These are phyloP conservation scores for Pythium sukuiense DNA, from an alignment of 352 stramenopile species.

Conservation along the genomic window DNA sequence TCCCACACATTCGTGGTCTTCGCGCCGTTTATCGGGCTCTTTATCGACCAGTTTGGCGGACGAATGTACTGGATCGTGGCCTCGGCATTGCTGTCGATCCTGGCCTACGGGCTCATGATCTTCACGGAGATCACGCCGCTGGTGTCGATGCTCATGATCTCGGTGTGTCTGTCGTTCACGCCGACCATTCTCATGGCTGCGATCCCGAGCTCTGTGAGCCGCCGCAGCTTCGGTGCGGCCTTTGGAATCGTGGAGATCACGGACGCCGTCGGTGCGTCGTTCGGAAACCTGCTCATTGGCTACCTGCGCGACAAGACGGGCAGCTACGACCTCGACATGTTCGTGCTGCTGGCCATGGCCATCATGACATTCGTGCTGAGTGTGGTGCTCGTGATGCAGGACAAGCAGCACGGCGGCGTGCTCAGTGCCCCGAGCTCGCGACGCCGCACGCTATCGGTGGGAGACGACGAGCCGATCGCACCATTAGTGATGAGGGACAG, in stretches of 20 bases:
- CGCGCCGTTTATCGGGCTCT: conserved; percentile 84
- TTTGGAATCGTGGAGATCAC: conserved; percentile 90
- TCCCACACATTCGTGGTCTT: conserved; percentile 84
- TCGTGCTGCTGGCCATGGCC: conserved; percentile 76
- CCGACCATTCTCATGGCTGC: conserved; percentile 88
- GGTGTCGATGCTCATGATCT: conserved; percentile 87
- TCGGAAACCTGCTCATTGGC: conserved; percentile 85
- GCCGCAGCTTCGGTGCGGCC: conserved; percentile 74
- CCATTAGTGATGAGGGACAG: conserved; percentile 41
- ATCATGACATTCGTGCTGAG: conserved; percentile 66
- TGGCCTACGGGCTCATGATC: conserved; percentile 84
- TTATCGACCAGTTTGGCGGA: conserved; percentile 88
- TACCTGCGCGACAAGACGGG: conserved; percentile 81
- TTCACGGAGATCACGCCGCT: conserved; percentile 79
- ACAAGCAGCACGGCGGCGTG: conserved; percentile 54
- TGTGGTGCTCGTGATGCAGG: conserved; percentile 63
- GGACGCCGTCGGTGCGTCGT: conserved; percentile 74
- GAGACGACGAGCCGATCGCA: conserved; percentile 54
- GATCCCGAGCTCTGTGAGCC: conserved; percentile 77
- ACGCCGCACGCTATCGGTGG: conserved; percentile 55
- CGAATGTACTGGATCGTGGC: conserved; percentile 81
- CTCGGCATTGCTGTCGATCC: conserved; percentile 65
- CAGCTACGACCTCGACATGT: conserved; percentile 83
- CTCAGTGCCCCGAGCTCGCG: conserved; percentile 56
- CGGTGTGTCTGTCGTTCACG: conserved; percentile 82